These are phyloP conservation scores for Pestalotiopsis sp. DNA, from an alignment of 2,329 filamentous ascomycete species.

Conservation along the genomic window DNA sequence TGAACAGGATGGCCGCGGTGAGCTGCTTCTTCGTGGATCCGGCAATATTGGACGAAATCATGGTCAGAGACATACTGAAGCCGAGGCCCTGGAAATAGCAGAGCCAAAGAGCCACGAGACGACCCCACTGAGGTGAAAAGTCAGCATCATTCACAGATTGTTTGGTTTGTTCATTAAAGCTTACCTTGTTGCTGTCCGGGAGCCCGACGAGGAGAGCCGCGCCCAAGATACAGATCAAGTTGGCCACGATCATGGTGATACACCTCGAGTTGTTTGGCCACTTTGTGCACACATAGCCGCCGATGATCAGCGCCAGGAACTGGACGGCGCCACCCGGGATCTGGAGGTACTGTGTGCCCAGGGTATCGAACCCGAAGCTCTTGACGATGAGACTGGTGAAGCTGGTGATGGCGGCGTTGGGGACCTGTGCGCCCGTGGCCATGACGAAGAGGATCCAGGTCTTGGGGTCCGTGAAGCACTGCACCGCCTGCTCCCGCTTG, in stretches of 20 bases:
- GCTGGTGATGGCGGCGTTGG: slow-evolving; percentile 59
- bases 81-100: slow-evolving; percentile 36
- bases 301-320: slow-evolving; percentile 53
- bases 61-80: slow-evolving; percentile 35
- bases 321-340: slow-evolving; percentile 63
- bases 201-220: slow-evolving; percentile 54
- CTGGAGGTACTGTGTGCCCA: slow-evolving; percentile 59
- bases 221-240: slow-evolving; percentile 57
- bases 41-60: slow-evolving; percentile 36
- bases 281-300: slow-evolving; percentile 54
- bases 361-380: slow-evolving; percentile 42
- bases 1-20: slow-evolving; percentile 31
- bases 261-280: slow-evolving; percentile 53
- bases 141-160: slow-evolving; percentile 29
- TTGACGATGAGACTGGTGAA: slow-evolving; percentile 30
- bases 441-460: slow-evolving; percentile 60
- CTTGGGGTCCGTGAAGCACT: slow-evolving; percentile 51
- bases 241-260: slow-evolving; percentile 58
- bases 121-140: slow-evolving; percentile 50
- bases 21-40: slow-evolving; percentile 37
- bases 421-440: slow-evolving; percentile 56
- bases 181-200: slow-evolving; percentile 47
- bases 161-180: slow-evolving; percentile 3
- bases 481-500: slow-evolving; percentile 47
- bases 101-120: slow-evolving; percentile 60